phyloP scores from a whole-genome alignment of 2,329 filamentous ascomycete species.

The Sarocladium strictum region DNA sequence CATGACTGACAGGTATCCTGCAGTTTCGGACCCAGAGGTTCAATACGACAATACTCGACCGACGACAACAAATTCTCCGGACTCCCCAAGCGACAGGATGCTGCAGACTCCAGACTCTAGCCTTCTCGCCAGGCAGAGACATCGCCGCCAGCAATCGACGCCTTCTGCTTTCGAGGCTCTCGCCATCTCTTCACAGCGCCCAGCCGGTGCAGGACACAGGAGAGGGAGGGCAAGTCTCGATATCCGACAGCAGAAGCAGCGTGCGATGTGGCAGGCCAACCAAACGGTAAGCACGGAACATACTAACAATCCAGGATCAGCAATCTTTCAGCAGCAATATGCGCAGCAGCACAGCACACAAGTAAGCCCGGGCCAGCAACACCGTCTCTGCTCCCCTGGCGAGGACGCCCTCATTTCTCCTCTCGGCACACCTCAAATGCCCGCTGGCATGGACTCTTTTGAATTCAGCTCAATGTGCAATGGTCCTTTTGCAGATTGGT shows the following conservation, averaged over 20 bases:
- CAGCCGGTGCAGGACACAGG: constrained; percentile 46
- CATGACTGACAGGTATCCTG: background rate
- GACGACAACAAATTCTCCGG: constrained; percentile 51
- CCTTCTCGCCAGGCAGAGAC: constrained; percentile 57
- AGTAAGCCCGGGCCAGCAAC: constrained; percentile 64
- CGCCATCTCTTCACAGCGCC: constrained; percentile 57
- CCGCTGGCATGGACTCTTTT: constrained; percentile 31
- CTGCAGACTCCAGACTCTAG: constrained; percentile 69
- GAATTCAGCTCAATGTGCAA: constrained; percentile 27
- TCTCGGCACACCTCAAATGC: constrained; percentile 47
- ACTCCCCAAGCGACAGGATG: constrained; percentile 68
- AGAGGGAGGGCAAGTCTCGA: constrained; percentile 75
- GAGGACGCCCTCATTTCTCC: constrained; percentile 55
- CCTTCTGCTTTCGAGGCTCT: constrained; percentile 70
- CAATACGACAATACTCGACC: constrained; percentile 45
- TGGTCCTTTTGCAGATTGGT: constrained; percentile 5
- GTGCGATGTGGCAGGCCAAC: constrained; percentile 22
- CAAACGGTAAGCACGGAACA: constrained; percentile 40
- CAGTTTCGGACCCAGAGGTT: constrained; percentile 45
- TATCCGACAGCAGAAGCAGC: constrained; percentile 45
- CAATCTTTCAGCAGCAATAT: constrained; percentile 67
- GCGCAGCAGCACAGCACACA: constrained; percentile 76
- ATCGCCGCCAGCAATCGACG: constrained; percentile 85
- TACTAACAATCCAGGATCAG: constrained; percentile 52
- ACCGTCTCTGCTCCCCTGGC: constrained; percentile 28